These are phyloP conservation scores for Phytopythium litorale DNA, from an alignment of 352 stramenopile species.

Conservation along the genomic window DNA sequence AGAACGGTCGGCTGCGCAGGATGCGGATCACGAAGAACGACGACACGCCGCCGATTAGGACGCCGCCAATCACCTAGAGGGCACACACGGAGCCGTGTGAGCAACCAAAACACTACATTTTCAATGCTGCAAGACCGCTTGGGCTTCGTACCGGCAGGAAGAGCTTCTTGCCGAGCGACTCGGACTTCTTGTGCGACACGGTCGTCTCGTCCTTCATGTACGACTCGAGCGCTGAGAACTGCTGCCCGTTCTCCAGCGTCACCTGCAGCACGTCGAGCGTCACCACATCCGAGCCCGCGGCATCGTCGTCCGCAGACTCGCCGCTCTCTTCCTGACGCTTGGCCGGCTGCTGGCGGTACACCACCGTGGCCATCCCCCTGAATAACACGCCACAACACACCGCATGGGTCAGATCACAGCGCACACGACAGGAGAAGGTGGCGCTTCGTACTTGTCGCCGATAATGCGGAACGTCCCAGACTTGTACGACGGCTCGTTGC, in stretches of 20 bases:
- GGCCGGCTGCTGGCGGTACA: slow-evolving; percentile 36
- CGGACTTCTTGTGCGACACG: slow-evolving; percentile 49
- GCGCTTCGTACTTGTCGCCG: slow-evolving; percentile 44
- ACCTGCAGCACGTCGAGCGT: slow-evolving; percentile 53
- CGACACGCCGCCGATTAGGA: slow-evolving; percentile 58
- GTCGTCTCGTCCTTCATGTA: slow-evolving; percentile 52
- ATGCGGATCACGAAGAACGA: slow-evolving; percentile 77
- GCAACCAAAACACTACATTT: neutral
- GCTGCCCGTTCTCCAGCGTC: slow-evolving; percentile 33
- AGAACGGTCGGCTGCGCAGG: slow-evolving; percentile 69
- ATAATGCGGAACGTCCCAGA: slow-evolving; percentile 48
- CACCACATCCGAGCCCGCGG: slow-evolving; percentile 29
- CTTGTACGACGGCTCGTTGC: neutral
- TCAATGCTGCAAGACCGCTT: neutral
- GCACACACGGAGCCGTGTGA: neutral
- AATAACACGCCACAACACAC: neutral
- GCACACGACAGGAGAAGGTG: neutral
- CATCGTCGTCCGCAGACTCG: slow-evolving; percentile 11
- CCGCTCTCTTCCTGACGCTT: slow-evolving; percentile 5
- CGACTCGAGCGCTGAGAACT: slow-evolving; percentile 62
- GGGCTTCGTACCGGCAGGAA: slow-evolving; percentile 34
- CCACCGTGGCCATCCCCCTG: slow-evolving; percentile 39
- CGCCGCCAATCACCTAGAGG: slow-evolving; percentile 37
- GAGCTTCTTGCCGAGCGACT: slow-evolving; percentile 67
- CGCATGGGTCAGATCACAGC: neutral